These are phyloP conservation scores for Alternaria arbusti DNA, from an alignment of 2,329 filamentous ascomycete species.

Conservation along the genomic window DNA sequence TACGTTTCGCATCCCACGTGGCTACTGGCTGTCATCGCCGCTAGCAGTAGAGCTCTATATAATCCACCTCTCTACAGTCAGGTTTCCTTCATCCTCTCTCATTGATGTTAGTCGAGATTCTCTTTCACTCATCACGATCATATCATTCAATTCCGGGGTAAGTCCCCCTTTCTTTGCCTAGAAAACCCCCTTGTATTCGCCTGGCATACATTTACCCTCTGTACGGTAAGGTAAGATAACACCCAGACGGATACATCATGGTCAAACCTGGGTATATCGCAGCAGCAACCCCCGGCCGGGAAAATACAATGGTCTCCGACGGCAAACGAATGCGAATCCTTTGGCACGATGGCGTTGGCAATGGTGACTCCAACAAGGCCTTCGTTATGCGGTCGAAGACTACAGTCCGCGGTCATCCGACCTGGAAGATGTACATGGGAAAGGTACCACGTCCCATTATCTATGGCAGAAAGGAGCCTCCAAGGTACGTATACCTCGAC, in stretches of 20 bases:
- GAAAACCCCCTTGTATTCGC: too few species aligned
- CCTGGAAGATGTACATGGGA: slow-evolving; percentile 50
- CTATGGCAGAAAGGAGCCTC: slow-evolving; percentile 38
- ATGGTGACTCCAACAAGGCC: slow-evolving; percentile 37
- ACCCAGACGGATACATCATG: background rate
- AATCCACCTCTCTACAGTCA: background rate
- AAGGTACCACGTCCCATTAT: slow-evolving; percentile 33
- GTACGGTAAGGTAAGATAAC: background rate
- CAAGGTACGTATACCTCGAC: slow-evolving; percentile 50
- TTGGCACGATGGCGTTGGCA: slow-evolving; percentile 48
- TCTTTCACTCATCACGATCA: too few species aligned
- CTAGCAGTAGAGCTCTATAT: background rate
- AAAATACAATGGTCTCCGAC: slow-evolving; percentile 30
- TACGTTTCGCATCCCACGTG: background rate
- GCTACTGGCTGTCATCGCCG: background rate
- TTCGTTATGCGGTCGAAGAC: slow-evolving; percentile 20
- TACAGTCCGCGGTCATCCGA: slow-evolving; percentile 35
- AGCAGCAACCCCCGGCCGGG: slow-evolving; percentile 8
- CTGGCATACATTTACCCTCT: too few species aligned
- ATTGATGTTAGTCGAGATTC: too few species aligned
- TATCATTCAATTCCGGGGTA: background rate
- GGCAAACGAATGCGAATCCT: slow-evolving; percentile 42
- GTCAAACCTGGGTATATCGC: slow-evolving; percentile 2
- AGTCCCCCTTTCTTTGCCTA: background rate
- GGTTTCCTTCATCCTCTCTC: too few species aligned